A percentile compares a stretch with the other conserved stretches of the same genome.
These are phyloP conservation scores for Populus alba DNA, from an alignment of 345 rosid genomes.

Conservation along the genomic window DNA sequence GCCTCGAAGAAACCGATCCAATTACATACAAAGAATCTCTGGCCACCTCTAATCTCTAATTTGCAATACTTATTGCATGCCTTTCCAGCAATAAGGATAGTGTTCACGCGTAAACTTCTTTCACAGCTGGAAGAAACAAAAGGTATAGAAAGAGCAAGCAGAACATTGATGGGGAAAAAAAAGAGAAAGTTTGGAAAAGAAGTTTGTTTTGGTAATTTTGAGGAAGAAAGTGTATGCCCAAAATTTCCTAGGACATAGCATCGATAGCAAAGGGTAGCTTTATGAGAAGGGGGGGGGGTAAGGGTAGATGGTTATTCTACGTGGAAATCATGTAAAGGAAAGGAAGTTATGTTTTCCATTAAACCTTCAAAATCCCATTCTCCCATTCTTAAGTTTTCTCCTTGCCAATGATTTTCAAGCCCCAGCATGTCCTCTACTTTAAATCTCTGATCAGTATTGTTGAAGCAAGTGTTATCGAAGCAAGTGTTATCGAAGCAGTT, in stretches of 20 bases:
- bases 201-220: not conserved
- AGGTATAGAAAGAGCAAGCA: not conserved
- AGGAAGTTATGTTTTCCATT: conserved; percentile 62
- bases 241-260: conserved; percentile 24
- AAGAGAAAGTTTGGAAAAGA: not conserved
- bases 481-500: conserved; percentile 35
- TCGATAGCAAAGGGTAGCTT: conserved; percentile 1
- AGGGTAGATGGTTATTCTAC: conserved; percentile 35
- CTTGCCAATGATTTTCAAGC: conserved; percentile 57
- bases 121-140: not conserved
- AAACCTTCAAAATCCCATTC: conserved; percentile 92
- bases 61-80: conserved; percentile 15
- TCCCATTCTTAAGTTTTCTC: conserved; percentile 69
- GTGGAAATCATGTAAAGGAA: conserved; percentile 85
- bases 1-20: not conserved
- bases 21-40: conserved; percentile 4
- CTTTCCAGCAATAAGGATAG: not conserved
- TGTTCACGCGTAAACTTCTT: not conserved
- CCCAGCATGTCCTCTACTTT: conserved; percentile 54
- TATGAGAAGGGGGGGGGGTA: not conserved
- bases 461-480: conserved; percentile 49
- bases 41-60: conserved; percentile 2
- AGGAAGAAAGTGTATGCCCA: conserved; percentile 5
- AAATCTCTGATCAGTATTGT: conserved; percentile 38
- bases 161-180: not conserved